Evolutionary conservation across 495 filamentous ascomycete genomes (phyloP).

Genomic region (Xylaria scruposa): DNA sequence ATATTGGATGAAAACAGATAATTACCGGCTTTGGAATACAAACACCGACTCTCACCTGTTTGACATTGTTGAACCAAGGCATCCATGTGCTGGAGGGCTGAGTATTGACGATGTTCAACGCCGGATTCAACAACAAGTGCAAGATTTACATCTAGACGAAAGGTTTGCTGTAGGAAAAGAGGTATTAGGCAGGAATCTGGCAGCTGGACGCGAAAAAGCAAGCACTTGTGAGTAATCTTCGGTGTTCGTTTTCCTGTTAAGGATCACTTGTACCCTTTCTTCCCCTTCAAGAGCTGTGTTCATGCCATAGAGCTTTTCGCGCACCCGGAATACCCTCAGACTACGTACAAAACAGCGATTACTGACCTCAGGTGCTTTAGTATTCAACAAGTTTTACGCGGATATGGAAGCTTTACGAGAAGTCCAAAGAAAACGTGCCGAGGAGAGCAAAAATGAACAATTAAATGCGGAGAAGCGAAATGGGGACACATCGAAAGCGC

Average conservation of each 20-base stretch:
- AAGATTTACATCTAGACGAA: conserved; percentile 89
- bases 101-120: conserved; percentile 95
- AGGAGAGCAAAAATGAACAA: conserved; percentile 58
- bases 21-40: conserved; percentile 81
- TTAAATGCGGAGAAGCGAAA: conserved; percentile 40
- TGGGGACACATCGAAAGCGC: conserved; percentile 68
- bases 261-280: not conserved
- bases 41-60: conserved; percentile 84
- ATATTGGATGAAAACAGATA: conserved; percentile 84
- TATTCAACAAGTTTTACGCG: conserved; percentile 85
- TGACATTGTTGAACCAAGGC: conserved; percentile 89
- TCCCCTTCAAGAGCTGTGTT: not conserved
- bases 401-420: conserved; percentile 89
- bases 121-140: conserved; percentile 83
- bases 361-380: conserved; percentile 31
- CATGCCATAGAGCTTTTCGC: not conserved
- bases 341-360: not conserved
- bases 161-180: conserved; percentile 78
- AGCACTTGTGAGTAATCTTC: conserved; percentile 49
- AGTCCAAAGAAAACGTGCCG: conserved; percentile 73
- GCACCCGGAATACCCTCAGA: not conserved
- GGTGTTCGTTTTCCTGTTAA: too few species aligned
- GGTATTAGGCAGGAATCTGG: conserved; percentile 76
- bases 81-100: conserved; percentile 93
- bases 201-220: conserved; percentile 84